phyloP scores from a whole-genome alignment of 345 rosid species.

The Euphorbia peplus region DNA sequence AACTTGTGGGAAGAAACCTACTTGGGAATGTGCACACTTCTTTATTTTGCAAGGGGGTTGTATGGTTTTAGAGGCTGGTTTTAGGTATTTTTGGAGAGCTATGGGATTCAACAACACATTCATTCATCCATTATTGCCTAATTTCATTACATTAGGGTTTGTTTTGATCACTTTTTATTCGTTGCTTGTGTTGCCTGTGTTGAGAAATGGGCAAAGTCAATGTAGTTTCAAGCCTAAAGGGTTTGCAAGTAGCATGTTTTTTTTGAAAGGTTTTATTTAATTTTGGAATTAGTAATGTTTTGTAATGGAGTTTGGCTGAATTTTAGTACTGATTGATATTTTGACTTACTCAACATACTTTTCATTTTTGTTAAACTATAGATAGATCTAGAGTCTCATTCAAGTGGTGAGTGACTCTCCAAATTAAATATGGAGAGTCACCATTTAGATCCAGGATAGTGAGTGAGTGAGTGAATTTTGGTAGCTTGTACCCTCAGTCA shows the following conservation, averaged over 20 bases:
- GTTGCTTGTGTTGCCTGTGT: slow-evolving; percentile 27
- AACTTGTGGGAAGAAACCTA: slow-evolving; percentile 1
- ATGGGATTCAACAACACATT: not conserved
- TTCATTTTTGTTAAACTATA: no score
- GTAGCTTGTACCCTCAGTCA: slow-evolving; percentile 53
- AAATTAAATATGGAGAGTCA: no score
- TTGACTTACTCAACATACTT: no score
- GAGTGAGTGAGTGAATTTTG: slow-evolving; percentile 69
- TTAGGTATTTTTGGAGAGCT: not conserved
- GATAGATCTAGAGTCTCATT: no score
- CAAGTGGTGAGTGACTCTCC: no score
- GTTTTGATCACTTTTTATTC: slow-evolving; percentile 18
- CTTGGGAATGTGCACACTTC: slow-evolving; percentile 4
- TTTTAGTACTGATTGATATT: no score
- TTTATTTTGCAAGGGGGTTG: slow-evolving; percentile 4
- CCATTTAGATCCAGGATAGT: no score
- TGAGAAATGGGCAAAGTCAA: slow-evolving; percentile 17
- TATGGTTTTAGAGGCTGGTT: not conserved
- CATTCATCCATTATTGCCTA: slow-evolving; percentile 6
- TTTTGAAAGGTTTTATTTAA: no score
- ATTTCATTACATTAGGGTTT: slow-evolving; percentile 16
- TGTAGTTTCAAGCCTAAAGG: slow-evolving; percentile 12
- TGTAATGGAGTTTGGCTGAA: no score
- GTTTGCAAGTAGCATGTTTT: not conserved
- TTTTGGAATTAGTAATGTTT: no score